phyloP scores from a whole-genome alignment of 768 basidiomycete species.

The Glaciozyma martinii region DNA sequence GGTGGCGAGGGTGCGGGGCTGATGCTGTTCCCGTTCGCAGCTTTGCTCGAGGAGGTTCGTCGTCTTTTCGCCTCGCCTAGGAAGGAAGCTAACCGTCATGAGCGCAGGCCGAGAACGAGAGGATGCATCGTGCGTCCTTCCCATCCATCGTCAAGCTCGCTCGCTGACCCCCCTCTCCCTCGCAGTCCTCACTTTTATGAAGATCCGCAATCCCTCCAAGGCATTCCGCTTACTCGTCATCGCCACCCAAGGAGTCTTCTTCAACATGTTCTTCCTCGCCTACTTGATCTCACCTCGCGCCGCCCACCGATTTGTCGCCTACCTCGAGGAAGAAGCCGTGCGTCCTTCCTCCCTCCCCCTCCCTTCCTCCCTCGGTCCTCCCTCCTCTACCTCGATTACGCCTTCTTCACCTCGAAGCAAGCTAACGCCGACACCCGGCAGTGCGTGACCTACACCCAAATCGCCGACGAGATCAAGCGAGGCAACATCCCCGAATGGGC shows the following conservation, averaged over 20 bases:
- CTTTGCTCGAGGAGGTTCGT: constrained; percentile 10
- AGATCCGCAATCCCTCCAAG: constrained; percentile 65
- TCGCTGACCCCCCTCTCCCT: not conserved
- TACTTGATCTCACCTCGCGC: constrained; percentile 13
- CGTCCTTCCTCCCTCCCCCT: constrained; percentile 45
- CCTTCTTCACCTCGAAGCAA: constrained; percentile 22
- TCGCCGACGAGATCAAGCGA: constrained; percentile 71
- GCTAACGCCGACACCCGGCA: constrained; percentile 8
- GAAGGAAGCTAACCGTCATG: constrained; percentile 37
- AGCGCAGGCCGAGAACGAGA: constrained; percentile 92
- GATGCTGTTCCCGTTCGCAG: not conserved
- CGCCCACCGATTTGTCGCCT: constrained; percentile 34
- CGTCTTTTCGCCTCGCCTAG: not conserved
- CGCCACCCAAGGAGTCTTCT: constrained; percentile 69
- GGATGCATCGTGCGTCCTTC: constrained; percentile 37
- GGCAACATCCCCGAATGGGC: constrained; percentile 73
- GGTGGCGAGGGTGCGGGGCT: no score
- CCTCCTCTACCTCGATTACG: no score
- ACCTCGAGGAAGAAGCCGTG: constrained; percentile 82
- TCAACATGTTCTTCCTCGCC: constrained; percentile 48
- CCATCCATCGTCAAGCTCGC: no score
- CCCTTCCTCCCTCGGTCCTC: constrained; percentile 51
- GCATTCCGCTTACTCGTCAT: constrained; percentile 76
- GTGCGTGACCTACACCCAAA: constrained; percentile 47
- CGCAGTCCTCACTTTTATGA: constrained; percentile 79